Evolutionary conservation across 495 filamentous ascomycete species (phyloP).

Genomic region (Penicillium canariense): DNA sequence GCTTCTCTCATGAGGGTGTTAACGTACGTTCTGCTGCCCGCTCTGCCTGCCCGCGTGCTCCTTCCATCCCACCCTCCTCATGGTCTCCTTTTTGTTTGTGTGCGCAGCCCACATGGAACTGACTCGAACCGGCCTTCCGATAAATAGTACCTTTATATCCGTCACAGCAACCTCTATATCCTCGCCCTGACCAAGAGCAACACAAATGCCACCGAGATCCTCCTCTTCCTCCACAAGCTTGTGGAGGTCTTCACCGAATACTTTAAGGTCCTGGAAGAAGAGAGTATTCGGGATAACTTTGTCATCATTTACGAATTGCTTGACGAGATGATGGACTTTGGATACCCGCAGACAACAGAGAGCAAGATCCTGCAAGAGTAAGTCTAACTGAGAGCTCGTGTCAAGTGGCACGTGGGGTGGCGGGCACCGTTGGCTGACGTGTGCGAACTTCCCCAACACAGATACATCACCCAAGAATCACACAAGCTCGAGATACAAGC

Average conservation of each 20-base stretch:
- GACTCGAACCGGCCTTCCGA: conserved; percentile 6
- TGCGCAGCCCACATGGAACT: conserved; percentile 9
- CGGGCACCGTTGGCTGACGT: conserved; percentile 10
- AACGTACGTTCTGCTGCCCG: conserved; percentile 61
- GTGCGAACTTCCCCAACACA: conserved; percentile 20
- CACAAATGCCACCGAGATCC: conserved; percentile 97
- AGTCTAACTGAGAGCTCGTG: conserved; percentile 7
- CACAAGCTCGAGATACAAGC: conserved; percentile 98
- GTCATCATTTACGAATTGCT: conserved; percentile 98
- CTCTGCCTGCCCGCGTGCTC: conserved; percentile 4
- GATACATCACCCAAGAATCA: conserved; percentile 98
- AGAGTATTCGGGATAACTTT: conserved; percentile 99
- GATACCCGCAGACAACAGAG: conserved; percentile 98
- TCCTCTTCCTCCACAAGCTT: conserved; percentile 96
- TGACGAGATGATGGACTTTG: conserved; percentile 99
- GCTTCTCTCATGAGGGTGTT: conserved; percentile 98
- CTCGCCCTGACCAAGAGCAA: conserved; percentile 98
- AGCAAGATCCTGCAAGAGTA: conserved; percentile 97
- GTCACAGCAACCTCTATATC: conserved; percentile 99
- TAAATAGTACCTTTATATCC: conserved; percentile 93
- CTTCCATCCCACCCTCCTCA: conserved; percentile 13
- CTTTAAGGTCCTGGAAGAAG: conserved; percentile 99
- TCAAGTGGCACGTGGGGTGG: background rate
- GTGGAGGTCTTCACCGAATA: conserved; percentile 99
- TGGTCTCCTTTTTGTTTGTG: conserved; percentile 17